These are phyloP conservation scores for Colletotrichum sp. DNA, from an alignment of 2,329 filamentous ascomycete genomes.

Conservation along the genomic window DNA sequence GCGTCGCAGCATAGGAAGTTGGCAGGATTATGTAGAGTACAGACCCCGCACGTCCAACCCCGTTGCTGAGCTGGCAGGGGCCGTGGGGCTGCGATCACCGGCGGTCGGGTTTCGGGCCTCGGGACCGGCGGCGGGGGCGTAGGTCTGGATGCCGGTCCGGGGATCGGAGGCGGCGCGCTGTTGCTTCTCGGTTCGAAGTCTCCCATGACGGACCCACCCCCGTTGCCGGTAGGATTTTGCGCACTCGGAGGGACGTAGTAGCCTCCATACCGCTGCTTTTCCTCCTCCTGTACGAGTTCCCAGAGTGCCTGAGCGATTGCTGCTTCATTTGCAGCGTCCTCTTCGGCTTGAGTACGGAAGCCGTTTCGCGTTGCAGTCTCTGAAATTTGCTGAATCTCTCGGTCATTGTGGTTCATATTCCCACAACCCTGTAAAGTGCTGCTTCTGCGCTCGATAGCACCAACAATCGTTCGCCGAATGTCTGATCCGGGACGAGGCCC, in stretches of 20 bases:
- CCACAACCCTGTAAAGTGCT: constrained; percentile 77
- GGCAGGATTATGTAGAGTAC: constrained; percentile 61
- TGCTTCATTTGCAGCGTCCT: constrained; percentile 86
- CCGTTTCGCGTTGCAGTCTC: constrained; percentile 72
- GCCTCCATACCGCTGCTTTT: constrained; percentile 59
- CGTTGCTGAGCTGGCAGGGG: constrained; percentile 12
- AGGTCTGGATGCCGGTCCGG: constrained; percentile 9
- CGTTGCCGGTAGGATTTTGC: constrained; percentile 54
- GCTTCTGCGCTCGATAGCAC: constrained; percentile 72
- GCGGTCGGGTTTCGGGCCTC: constrained; percentile 1
- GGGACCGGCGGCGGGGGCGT: constrained; percentile 26
- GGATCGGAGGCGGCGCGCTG: constrained; percentile 5
- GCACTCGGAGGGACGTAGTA: constrained; percentile 56
- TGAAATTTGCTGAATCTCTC: constrained; percentile 68
- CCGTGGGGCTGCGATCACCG: not conserved
- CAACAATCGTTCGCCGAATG: constrained; percentile 74
- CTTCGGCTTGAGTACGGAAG: constrained; percentile 83
- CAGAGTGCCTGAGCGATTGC: constrained; percentile 87
- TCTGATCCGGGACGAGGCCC: constrained; percentile 61
- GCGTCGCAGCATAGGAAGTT: constrained; percentile 61
- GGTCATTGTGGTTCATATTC: constrained; percentile 69
- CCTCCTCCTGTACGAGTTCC: constrained; percentile 86
- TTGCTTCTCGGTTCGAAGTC: constrained; percentile 12
- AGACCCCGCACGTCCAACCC: constrained; percentile 59
- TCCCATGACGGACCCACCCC: constrained; percentile 36